These are phyloP conservation scores for Alternaria angustiovoidea DNA, from an alignment of 2,329 filamentous ascomycete species.

Conservation along the genomic window DNA sequence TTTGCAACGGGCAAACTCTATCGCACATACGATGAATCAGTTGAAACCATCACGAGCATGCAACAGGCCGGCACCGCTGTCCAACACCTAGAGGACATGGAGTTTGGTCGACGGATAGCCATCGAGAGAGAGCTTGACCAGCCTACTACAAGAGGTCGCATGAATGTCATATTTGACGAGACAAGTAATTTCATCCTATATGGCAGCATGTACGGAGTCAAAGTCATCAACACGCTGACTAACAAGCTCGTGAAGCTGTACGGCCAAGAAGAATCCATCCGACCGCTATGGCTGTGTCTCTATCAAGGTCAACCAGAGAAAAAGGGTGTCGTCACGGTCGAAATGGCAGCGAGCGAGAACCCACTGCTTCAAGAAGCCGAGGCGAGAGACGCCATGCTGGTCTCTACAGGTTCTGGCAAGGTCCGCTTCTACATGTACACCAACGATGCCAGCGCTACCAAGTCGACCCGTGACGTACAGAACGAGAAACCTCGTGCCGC, in stretches of 20 bases:
- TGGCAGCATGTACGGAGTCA: conserved; percentile 88
- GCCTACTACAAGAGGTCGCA: conserved; percentile 69
- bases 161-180: conserved; percentile 94
- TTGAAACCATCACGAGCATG: conserved; percentile 89
- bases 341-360: conserved; percentile 96
- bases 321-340: conserved; percentile 90
- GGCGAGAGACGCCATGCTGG: conserved; percentile 85
- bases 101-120: conserved; percentile 88
- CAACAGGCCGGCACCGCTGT: conserved; percentile 89
- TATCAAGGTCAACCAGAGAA: conserved; percentile 97
- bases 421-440: conserved; percentile 98
- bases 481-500: conserved; percentile 87
- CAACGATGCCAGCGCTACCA: conserved; percentile 73
- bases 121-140: conserved; percentile 87
- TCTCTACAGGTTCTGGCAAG: conserved; percentile 84
- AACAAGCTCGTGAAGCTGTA: conserved; percentile 92
- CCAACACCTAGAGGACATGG: conserved; percentile 84
- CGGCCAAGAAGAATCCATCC: conserved; percentile 86
- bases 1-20: conserved; percentile 88
- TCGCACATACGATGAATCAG: conserved; percentile 93
- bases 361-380: conserved; percentile 93
- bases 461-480: conserved; percentile 79
- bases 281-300: conserved; percentile 80
- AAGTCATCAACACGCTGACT: conserved; percentile 94
- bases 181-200: conserved; percentile 95